Base-by-base conservation (phyloP, 495 filamentous ascomycete species). In the Recurvomyces mirabilis region DNA sequence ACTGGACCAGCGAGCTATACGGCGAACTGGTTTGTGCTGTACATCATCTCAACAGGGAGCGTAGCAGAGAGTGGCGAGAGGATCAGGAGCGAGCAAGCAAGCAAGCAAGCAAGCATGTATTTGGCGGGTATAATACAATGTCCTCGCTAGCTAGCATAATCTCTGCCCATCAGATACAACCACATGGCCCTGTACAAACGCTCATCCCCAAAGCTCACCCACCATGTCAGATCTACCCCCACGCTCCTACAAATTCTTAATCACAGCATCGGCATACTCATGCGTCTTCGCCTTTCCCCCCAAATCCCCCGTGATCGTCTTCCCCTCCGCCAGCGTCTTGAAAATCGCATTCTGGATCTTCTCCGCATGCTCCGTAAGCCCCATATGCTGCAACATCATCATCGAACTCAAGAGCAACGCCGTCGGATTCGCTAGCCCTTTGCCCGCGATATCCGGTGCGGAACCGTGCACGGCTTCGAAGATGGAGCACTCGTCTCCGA, bases 321-420 rank as follows among this genome's bases (percentile, higher is more conserved):
- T 94, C 66, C 93, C 91, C 71, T 98, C 89, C 18, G 87, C 81
- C 41, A 98, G 72, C 24, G 87, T 93, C 59, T 80, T 83, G 64
- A 98, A 95, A 55, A 85, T 93, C 39, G 93, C 91, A 61, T 75
- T 84, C 74, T 94, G 84, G 59, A 98, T 96, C 58, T 75, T 78
- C 59, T 75, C 68, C 41, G 93, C 91, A 60, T 95, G 78, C 45
- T 86, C 74, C 58, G 71, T 75, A 41, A 96, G 72, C 53, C 81
- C 82, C 93, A 98, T 96, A 69, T 96, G 93, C 64, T 93, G 83
- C 76, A 98, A 68, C 91, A 98, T 96, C 91, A 96, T 96, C 66
- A 94, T 87, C 60, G 79, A 84, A 65, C 77, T 82, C 52, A 94
- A 76, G 40, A 96, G 74, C 49, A 94, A 72, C 45, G 88, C 89